phyloP scores from a whole-genome alignment of 2,329 filamentous ascomycete species.

The Cladosporium halotolerans region DNA sequence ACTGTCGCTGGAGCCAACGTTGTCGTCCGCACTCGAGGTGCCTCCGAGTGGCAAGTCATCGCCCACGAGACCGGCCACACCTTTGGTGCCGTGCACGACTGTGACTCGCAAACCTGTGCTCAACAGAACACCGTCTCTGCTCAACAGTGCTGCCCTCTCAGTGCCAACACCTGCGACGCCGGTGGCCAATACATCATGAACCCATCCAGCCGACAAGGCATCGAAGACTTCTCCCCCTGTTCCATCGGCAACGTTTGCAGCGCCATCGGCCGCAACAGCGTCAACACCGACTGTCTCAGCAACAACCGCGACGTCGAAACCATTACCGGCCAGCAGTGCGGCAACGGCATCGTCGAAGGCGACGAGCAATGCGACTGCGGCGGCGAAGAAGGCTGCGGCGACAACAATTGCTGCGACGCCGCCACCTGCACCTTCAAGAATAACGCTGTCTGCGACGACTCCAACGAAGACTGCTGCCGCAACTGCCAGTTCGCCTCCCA shows the following conservation, averaged over 20 bases:
- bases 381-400: constrained; percentile 61
- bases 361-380: constrained; percentile 97
- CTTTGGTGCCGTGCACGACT: constrained; percentile 94
- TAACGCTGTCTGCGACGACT: constrained; percentile 72
- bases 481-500: constrained; percentile 61
- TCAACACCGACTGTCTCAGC: constrained; percentile 71
- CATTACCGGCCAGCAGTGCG: constrained; percentile 78
- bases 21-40: constrained; percentile 63
- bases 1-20: constrained; percentile 83
- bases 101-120: constrained; percentile 60
- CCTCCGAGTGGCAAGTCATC: constrained; percentile 89
- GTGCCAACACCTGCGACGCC: constrained; percentile 62
- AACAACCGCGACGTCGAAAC: constrained; percentile 78
- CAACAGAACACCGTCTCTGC: constrained; percentile 54
- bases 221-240: constrained; percentile 79
- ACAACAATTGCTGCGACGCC: constrained; percentile 77
- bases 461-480: constrained; percentile 78
- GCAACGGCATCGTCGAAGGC: constrained; percentile 91
- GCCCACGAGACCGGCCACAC: constrained; percentile 93
- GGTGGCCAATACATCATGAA: constrained; percentile 88
- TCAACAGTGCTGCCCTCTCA: constrained; percentile 77
- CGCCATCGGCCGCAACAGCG: constrained; percentile 68
- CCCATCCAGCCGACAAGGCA: constrained; percentile 68
- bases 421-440: constrained; percentile 77
- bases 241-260: constrained; percentile 91